Base-by-base conservation (phyloP, 2,329 filamentous ascomycete species). In the Colletotrichum somersetense region DNA sequence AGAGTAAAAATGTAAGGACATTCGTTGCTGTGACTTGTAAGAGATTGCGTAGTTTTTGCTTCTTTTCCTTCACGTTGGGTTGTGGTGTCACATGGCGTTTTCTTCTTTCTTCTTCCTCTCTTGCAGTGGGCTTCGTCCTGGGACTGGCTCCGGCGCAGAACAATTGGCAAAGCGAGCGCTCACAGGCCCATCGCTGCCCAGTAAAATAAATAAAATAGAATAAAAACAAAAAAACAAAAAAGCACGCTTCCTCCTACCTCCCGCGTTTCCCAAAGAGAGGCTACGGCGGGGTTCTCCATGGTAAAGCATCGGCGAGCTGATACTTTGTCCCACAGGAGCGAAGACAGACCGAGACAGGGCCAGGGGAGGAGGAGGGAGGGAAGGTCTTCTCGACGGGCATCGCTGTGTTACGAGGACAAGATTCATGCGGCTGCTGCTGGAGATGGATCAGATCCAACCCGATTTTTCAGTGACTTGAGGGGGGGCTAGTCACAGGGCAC, bases 261-360 rank as follows among this genome's bases (percentile, higher is more conserved):
- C 6, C 20, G 14, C 50, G 50, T 33, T 30, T 61, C 23, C 30
- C 16, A 44, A 20, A 5, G 7, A 44, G 2, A 23, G 20, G 33
- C 14, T 4, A 42, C 10, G n/a, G 20, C 16, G n/a, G 35, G 23
- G 11, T 35, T 48, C 12, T 40, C n/a, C 1, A 62, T 20, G 44
- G n/a, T 30, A 30, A 40, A 62, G 42, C 30, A 30, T 14, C 44
- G 46, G 33, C 46, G 30, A 40, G 6, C 20, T 53, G 46, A 23
- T 48, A 16, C 20, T 52, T 52, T 30, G 33, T 40, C 30, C 20
- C 44, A 53, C 61, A 30, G 23, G 35, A 52, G 40, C 26, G 6
- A 20, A 38, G 61, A 52, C 23, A 23, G 11, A 52, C 46, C 20
- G 33, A 42, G 61, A 63, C 61, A 53, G n/a, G 40, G 57, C 40